Percentiles rank a stretch among this genome's conserved stretches.
These are phyloP conservation scores for Oryza punctata DNA, from an alignment of 176 grass and related monocot species.

Conservation along the genomic window DNA sequence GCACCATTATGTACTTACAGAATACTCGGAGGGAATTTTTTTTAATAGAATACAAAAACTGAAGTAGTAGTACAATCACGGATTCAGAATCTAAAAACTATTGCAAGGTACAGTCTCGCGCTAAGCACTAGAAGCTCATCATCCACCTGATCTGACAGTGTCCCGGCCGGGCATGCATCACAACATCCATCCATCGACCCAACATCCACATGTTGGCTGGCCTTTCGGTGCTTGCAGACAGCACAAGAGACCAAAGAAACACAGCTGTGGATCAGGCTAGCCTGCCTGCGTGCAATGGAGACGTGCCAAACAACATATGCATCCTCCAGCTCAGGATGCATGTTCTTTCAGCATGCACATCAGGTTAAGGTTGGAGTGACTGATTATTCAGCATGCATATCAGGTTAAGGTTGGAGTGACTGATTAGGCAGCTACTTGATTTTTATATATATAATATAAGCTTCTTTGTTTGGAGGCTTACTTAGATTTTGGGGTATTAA, in stretches of 20 bases:
- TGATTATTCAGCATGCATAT: background rate
- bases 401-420: background rate
- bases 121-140: constrained; percentile 31
- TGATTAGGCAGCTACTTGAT: background rate
- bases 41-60: background rate
- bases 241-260: constrained; percentile 49
- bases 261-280: constrained; percentile 33
- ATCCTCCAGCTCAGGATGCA: constrained; percentile 27
- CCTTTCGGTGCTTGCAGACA: constrained; percentile 38
- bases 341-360: constrained; percentile 5
- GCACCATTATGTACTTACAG: background rate
- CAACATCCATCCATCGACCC: background rate
- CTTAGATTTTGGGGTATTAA: background rate
- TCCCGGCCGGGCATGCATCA: background rate
- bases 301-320: constrained; percentile 1
- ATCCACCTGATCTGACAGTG: constrained; percentile 30
- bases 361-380: background rate
- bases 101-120: constrained; percentile 7
- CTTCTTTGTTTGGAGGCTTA: background rate
- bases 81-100: constrained; percentile 20
- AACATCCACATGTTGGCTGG: constrained; percentile 12
- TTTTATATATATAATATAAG: background rate
- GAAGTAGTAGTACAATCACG: constrained; percentile 22
- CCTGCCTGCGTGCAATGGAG: background rate
- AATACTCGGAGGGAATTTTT: background rate